Evolutionary conservation across 176 grass and related monocot genomes (phyloP).

Genomic region (Oryza glaberrima): DNA sequence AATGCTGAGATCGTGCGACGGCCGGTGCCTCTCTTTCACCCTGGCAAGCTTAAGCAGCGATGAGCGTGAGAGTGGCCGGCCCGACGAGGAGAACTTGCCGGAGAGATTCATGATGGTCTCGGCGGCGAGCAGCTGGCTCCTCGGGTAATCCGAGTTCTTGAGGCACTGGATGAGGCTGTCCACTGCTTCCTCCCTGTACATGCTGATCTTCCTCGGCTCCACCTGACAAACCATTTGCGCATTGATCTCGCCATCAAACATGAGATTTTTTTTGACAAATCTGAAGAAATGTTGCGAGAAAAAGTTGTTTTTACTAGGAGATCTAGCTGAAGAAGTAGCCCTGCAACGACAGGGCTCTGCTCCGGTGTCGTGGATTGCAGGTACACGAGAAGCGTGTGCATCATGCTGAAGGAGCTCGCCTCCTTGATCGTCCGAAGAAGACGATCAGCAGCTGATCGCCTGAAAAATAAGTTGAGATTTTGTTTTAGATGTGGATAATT

Average conservation of each 20-base stretch:
- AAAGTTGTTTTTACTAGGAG: conserved; percentile 41
- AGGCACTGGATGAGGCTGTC: conserved; percentile 58
- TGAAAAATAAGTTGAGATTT: conserved; percentile 18
- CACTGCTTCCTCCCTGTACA: conserved; percentile 71
- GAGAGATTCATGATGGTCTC: conserved; percentile 65
- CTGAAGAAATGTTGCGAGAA: not conserved
- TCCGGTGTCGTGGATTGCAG: conserved; percentile 57
- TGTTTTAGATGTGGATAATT: not conserved
- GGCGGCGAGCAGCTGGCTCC: conserved; percentile 65
- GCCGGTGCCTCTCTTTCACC: conserved; percentile 59
- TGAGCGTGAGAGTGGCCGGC: conserved; percentile 57
- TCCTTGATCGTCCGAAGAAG: conserved; percentile 60
- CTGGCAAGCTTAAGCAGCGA: conserved; percentile 58
- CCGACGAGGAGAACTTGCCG: conserved; percentile 72
- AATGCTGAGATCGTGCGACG: conserved; percentile 43
- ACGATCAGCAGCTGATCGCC: conserved; percentile 49
- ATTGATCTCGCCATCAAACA: not conserved
- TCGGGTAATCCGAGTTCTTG: conserved; percentile 54
- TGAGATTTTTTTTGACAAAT: not conserved
- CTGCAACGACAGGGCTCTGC: conserved; percentile 55
- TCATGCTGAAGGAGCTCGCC: conserved; percentile 60
- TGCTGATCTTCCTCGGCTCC: conserved; percentile 74
- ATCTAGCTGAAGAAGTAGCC: conserved; percentile 76
- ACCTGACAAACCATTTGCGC: conserved; percentile 9
- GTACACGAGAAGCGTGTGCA: conserved; percentile 70